These are phyloP conservation scores for Barnettozyma salicaria DNA, from an alignment of 805 yeast genomes.

Conservation along the genomic window DNA sequence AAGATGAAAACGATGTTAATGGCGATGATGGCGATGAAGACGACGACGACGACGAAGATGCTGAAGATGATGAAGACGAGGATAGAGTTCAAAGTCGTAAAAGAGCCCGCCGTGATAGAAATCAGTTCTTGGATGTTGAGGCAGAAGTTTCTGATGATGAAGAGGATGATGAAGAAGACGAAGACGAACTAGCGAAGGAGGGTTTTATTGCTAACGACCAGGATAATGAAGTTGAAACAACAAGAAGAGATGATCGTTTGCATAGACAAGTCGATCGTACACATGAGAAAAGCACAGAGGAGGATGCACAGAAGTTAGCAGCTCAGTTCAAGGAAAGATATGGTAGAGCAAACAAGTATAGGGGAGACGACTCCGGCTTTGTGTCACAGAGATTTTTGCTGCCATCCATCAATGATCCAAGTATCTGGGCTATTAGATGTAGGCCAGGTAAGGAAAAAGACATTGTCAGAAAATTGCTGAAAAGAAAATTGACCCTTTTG, in stretches of 20 bases:
- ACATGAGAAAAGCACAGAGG: slow-evolving; percentile 81
- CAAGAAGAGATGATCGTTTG: slow-evolving; percentile 60
- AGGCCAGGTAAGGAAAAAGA: slow-evolving; percentile 92
- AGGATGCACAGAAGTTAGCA: slow-evolving; percentile 91
- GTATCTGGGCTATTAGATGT: slow-evolving; percentile 93
- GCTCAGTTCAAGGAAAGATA: slow-evolving; percentile 88
- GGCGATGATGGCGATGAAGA: slow-evolving; percentile 28
- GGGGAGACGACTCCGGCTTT: slow-evolving; percentile 74
- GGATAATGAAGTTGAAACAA: slow-evolving; percentile 48
- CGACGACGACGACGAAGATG: slow-evolving; percentile 37
- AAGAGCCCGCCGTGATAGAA: slow-evolving; percentile 47
- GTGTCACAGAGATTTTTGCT: slow-evolving; percentile 90
- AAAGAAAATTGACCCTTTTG: slow-evolving; percentile 75
- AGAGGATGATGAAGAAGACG: slow-evolving; percentile 93
- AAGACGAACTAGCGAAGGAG: slow-evolving; percentile 79
- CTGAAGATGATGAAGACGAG: slow-evolving; percentile 44
- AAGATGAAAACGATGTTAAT: slow-evolving; percentile 31
- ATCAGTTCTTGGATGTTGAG: slow-evolving; percentile 90
- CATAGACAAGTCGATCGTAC: slow-evolving; percentile 90
- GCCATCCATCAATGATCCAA: slow-evolving; percentile 95
- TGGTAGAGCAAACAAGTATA: slow-evolving; percentile 78
- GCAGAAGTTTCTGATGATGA: slow-evolving; percentile 99
- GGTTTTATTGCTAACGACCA: slow-evolving; percentile 78
- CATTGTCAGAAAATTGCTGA: slow-evolving; percentile 74
- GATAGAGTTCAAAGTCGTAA: slow-evolving; percentile 41